A percentile compares a stretch with the other conserved stretches of the same genome.
phyloP scores from a whole-genome alignment of 306 rosid species.

The Sicyos edulis region DNA sequence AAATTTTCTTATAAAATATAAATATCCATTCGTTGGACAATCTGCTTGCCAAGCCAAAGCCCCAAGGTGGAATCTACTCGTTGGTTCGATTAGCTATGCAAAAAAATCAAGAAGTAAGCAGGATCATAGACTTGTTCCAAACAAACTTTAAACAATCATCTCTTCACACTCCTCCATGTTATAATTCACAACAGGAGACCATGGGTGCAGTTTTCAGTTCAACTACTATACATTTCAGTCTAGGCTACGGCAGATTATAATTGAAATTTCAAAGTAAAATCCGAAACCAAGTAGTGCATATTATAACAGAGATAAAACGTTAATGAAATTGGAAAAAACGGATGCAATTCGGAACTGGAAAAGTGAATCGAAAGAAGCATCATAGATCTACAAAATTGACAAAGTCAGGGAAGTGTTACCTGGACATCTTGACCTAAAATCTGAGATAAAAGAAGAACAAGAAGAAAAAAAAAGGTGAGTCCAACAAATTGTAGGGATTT shows the following conservation, averaged over 20 bases:
- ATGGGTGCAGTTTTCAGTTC: neutral
- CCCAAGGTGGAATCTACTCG: too few species aligned
- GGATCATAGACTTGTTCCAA: neutral
- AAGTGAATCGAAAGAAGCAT: neutral
- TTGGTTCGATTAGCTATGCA: too few species aligned
- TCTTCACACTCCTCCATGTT: neutral
- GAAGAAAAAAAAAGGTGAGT: neutral
- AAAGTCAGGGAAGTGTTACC: neutral
- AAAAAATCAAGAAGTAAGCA: neutral
- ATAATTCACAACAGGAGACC: neutral
- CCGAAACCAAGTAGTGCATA: neutral
- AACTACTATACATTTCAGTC: neutral
- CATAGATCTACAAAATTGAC: neutral
- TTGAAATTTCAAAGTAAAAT: neutral
- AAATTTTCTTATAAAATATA: too few species aligned
- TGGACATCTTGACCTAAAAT: neutral
- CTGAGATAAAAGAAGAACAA: neutral
- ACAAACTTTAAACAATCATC: neutral
- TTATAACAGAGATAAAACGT: neutral
- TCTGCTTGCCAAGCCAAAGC: too few species aligned
- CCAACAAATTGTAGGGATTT: neutral
- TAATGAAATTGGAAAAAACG: neutral
- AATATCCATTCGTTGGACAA: too few species aligned
- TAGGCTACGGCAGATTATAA: neutral
- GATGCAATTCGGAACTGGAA: neutral